Evolutionary conservation across 768 basidiomycete species (phyloP).

Genomic region (Tulasnella sp.): DNA sequence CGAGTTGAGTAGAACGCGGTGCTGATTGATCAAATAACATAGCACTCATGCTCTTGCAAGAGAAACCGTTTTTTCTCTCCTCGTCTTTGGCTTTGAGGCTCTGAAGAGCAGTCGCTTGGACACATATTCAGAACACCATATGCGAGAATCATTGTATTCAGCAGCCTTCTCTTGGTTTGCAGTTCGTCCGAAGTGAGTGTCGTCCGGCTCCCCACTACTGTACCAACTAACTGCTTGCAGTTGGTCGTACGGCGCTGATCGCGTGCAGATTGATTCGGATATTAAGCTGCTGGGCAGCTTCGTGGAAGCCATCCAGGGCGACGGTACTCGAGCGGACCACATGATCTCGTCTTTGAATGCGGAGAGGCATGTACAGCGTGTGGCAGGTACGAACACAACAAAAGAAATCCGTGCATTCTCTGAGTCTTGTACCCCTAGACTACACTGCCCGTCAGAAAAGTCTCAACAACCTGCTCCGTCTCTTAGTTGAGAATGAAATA

Average conservation of each 20-base stretch:
- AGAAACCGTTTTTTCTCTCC: constrained; percentile 80
- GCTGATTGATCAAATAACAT: constrained; percentile 1
- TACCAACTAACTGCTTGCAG: constrained; percentile 31
- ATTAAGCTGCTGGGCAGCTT: constrained; percentile 82
- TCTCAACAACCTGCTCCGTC: constrained; percentile 61
- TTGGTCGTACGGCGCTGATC: constrained; percentile 94
- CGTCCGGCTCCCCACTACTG: not conserved
- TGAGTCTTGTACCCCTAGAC: constrained; percentile 32
- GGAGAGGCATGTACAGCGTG: constrained; percentile 24
- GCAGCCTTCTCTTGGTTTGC: constrained; percentile 89
- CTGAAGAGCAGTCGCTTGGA: constrained; percentile 83
- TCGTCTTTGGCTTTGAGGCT: constrained; percentile 88
- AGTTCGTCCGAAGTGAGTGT: constrained; percentile 71
- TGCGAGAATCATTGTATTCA: constrained; percentile 66
- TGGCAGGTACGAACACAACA: not conserved
- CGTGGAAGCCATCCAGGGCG: constrained; percentile 60
- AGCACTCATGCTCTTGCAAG: constrained; percentile 90
- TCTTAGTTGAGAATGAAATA: constrained; percentile 87
- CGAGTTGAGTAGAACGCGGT: not conserved
- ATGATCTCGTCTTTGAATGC: constrained; percentile 24
- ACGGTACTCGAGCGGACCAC: constrained; percentile 47
- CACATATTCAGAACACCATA: constrained; percentile 59
- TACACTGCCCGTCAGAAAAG: constrained; percentile 52
- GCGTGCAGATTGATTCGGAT: constrained; percentile 82
- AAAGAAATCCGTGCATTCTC: not conserved